Conservation (phyloP, 148 eudicot genomes). For the Rhododendron henanense region DNA sequence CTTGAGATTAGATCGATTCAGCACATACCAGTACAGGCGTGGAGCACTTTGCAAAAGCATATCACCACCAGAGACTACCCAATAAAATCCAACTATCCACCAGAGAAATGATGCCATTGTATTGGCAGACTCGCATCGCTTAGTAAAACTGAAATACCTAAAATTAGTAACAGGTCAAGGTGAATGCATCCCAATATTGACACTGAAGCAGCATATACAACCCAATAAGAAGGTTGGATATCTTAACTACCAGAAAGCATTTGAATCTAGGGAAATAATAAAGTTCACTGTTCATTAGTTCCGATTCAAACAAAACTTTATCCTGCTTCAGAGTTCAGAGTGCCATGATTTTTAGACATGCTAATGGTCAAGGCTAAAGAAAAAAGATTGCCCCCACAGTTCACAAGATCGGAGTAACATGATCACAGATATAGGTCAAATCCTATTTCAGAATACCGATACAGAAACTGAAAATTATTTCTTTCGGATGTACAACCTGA, state of each 20-base stretch:
- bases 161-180: conserved; percentile 13
- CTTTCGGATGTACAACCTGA: background rate
- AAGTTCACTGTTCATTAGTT: background rate
- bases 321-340: background rate
- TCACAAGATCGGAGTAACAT: background rate
- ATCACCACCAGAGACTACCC: conserved; percentile 89
- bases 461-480: background rate
- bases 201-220: background rate
- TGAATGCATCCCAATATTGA: background rate
- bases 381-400: background rate
- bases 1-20: background rate
- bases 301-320: background rate
- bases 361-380: background rate
- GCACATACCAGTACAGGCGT: conserved; percentile 74
- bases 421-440: background rate
- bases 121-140: conserved; percentile 73
- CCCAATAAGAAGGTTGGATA: background rate
- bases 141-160: conserved; percentile 38
- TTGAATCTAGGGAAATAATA: background rate
- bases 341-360: background rate
- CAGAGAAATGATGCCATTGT: conserved; percentile 86
- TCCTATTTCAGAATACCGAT: background rate
- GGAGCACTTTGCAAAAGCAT: conserved; percentile 70
- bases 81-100: conserved; percentile 98
- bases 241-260: background rate